Percentiles rank a stretch among this genome's conserved stretches.
phyloP scores from a whole-genome alignment of 164 flowering plant genomes.

The Echeveria elegans region DNA sequence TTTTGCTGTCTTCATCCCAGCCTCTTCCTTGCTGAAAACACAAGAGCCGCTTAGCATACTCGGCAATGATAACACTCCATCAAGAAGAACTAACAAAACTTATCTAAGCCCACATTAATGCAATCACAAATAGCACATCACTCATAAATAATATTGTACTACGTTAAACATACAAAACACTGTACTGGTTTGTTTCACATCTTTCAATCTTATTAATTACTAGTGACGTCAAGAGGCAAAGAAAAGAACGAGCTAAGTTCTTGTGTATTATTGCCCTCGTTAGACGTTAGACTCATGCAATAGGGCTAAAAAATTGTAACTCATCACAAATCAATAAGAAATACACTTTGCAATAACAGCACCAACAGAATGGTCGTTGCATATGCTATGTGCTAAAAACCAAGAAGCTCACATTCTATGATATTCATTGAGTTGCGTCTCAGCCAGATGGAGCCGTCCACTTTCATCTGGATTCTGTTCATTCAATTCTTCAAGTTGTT shows the following conservation, averaged over 20 bases:
- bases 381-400: not conserved
- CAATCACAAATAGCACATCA: not conserved
- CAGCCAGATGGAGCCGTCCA: slow-evolving; percentile 70
- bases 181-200: not conserved
- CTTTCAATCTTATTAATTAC: not conserved
- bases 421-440: slow-evolving; percentile 60
- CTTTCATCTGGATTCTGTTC: slow-evolving; percentile 59
- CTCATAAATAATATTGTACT: not conserved
- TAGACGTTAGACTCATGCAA: not conserved
- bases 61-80: no score
- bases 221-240: not conserved
- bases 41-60: not conserved
- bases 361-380: not conserved
- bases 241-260: no score
- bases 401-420: slow-evolving; percentile 61
- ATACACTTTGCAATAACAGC: not conserved
- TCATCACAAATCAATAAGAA: not conserved
- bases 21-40: slow-evolving; percentile 79
- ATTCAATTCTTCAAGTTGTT: slow-evolving; percentile 43
- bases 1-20: slow-evolving; percentile 85
- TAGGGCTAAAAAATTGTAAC: no score
- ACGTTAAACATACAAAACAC: not conserved
- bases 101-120: not conserved
- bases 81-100: not conserved
- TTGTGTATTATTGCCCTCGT: no score